Base-by-base conservation (phyloP, 2,329 filamentous ascomycete species). In the Ophiobolus disseminans region DNA sequence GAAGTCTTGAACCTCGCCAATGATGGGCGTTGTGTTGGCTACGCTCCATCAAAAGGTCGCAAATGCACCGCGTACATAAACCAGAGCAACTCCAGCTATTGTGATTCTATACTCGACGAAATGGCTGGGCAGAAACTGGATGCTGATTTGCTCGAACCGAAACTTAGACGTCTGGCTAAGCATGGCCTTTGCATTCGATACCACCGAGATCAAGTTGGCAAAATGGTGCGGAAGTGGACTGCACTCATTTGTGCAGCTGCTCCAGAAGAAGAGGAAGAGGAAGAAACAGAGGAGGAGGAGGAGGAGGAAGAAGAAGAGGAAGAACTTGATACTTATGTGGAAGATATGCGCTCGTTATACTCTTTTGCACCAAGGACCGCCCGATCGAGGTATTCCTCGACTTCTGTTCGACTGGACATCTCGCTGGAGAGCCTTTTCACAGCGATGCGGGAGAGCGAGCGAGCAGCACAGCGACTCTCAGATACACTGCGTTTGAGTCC, bases 131-230 rank as follows among this genome's bases (percentile, higher is more conserved):
- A 43, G n/a, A 5, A 43, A 11, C 40, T 31, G 7, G 21, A 43
- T 35, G 30, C 30, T n/a, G 36, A 40, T 8, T 16, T 11, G 3
- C 42, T 65, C 0, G 42, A 35, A 3, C 30, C 44, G 6, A n/a
- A 37, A 9, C 50, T 64, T 2, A 3, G 26, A n/a, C 13, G 14
- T 5, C 44, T 64, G 2, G 62, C 62, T 9, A 1, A 17, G 0
- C 9, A 38, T 20, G 48, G 53, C 4, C 50, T 65, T 2, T 56
- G 53, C 30, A 8, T 16, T 3, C 31, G 16, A 4, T 23, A 9
- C n/a, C 53, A 53, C 9, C 42, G 28, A 13, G 9, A 32, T 8
- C 50, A 53, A 25, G 14, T 14, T 20, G 20, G 35, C 14, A 13
- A 17, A 3, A 32, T 56, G 43, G 43, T 56, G 2, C 14, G 38